A percentile compares a stretch with the other conserved stretches of the same genome.
phyloP scores from a whole-genome alignment of 495 filamentous ascomycete genomes.

The Clavariopsis aquatica region DNA sequence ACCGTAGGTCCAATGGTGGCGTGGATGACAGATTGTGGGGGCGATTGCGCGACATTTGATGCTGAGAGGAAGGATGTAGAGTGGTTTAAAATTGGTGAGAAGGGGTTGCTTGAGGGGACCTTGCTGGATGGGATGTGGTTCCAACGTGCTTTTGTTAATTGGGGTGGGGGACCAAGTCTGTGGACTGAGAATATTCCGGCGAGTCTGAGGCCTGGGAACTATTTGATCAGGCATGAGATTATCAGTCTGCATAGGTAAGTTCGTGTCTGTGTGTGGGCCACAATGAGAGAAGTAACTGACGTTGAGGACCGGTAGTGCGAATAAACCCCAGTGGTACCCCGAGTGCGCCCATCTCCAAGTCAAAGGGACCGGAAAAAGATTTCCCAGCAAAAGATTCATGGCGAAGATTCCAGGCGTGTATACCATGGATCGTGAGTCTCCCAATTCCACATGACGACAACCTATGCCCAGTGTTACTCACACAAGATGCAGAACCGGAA shows the following conservation, averaged over 20 bases:
- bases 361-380: constrained; percentile 11
- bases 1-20: constrained; percentile 58
- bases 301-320: too few species aligned
- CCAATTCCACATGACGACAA: too few species aligned
- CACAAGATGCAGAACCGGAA: constrained; percentile 28
- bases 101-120: constrained; percentile 17
- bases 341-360: constrained; percentile 34
- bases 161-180: constrained; percentile 27
- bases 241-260: constrained; percentile 34
- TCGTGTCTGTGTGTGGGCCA: too few species aligned
- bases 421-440: constrained; percentile 34
- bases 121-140: constrained; percentile 20
- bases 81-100: constrained; percentile 53
- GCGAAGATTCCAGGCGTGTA: constrained; percentile 34
- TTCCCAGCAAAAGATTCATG: constrained; percentile 26
- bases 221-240: constrained; percentile 50
- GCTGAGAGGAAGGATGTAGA: constrained; percentile 45
- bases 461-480: too few species aligned
- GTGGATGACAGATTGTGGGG: constrained; percentile 57
- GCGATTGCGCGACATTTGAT: constrained; percentile 51
- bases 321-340: constrained; percentile 32
- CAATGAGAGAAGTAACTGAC: too few species aligned
- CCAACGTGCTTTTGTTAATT: constrained; percentile 11
- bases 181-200: constrained; percentile 40
- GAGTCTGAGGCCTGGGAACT: constrained; percentile 46